Base-by-base conservation (phyloP, 164 flowering plant genomes). In the Dillenia suffruticosa region DNA sequence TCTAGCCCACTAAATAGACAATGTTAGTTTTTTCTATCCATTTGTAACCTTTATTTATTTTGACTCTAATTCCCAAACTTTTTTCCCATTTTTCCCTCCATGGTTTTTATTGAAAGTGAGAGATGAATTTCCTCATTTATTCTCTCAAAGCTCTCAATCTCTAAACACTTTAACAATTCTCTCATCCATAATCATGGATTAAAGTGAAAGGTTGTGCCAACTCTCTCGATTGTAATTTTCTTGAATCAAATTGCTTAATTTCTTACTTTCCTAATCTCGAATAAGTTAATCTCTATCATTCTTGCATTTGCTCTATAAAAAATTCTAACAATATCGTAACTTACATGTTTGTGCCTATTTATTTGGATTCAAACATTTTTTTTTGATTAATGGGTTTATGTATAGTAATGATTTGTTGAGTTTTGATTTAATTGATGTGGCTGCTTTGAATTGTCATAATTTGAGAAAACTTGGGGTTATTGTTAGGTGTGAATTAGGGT, bases 361-460 rank as follows among this genome's bases (percentile, higher is more conserved):
- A 65, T 49, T 53, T 87, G 9, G 82, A 73, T 67, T 69, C 82
- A 43, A n/a, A n/a, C n/a, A n/a, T n/a, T 67, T 62, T 63, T 71
- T 70, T 48, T 62, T 56, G 0, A 60, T 59, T 45, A 65, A 44
- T 17, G 57, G 44, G 9, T 66, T 80, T 57, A 19, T 80, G 53
- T 54, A 56, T 8, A 69, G 63, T 2, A 73, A 64, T 12, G 73
- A 61, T 73, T 63, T 70, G 44, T 62, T 89, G 24, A 68, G 82
- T 9, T 61, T 58, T 32, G 72, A 63, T 22, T 54, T 58, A n/a
- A 62, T 90, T 47, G 92, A 90, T 65, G 62, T 69, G 47, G 57
- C 92, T 12, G 87, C 96, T 9, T 43, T 63, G 8, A 95, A 89
- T 9, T 92, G 83, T 60, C 85, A 90, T 0, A 88, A 84, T 74